Evolutionary conservation across 345 rosid species (phyloP).

Genomic region (Gossypium turneri): DNA sequence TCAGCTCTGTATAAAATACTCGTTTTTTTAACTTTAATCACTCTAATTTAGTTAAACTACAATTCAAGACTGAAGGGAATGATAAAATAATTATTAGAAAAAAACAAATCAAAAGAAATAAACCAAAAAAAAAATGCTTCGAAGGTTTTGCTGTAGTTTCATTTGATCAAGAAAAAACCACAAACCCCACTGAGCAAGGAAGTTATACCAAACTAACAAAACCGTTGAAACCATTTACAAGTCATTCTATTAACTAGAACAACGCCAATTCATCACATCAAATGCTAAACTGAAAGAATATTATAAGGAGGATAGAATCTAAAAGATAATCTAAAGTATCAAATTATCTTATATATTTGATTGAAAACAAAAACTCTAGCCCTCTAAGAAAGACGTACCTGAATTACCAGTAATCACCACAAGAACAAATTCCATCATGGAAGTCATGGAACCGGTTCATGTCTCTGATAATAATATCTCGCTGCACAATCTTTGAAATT

Average conservation of each 20-base stretch:
- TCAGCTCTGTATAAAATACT: no score
- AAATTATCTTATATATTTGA: not conserved
- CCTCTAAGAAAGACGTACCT: not conserved
- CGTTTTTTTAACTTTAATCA: no score
- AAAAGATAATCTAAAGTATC: not conserved
- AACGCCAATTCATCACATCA: not conserved
- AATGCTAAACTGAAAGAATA: constrained; percentile 16
- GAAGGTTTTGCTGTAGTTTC: no score
- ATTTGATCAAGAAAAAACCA: no score
- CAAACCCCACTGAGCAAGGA: not conserved
- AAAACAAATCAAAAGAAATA: no score
- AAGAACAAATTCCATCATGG: constrained; percentile 63
- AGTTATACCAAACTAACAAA: not conserved
- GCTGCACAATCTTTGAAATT: constrained; percentile 53
- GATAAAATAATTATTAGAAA: no score
- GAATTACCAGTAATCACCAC: constrained; percentile 80
- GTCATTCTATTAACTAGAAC: not conserved
- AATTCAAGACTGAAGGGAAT: no score
- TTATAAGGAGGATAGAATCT: not conserved
- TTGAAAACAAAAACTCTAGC: not conserved
- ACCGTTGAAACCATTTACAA: not conserved
- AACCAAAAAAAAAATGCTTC: no score
- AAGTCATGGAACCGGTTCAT: constrained; percentile 85
- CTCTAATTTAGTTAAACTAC: no score
- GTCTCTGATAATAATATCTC: constrained; percentile 74